Percentiles rank a stretch among this genome's conserved stretches.
These are phyloP conservation scores for Backusella tuberculispora DNA, from an alignment of 192 early-diverging fungal genomes.

Conservation along the genomic window DNA sequence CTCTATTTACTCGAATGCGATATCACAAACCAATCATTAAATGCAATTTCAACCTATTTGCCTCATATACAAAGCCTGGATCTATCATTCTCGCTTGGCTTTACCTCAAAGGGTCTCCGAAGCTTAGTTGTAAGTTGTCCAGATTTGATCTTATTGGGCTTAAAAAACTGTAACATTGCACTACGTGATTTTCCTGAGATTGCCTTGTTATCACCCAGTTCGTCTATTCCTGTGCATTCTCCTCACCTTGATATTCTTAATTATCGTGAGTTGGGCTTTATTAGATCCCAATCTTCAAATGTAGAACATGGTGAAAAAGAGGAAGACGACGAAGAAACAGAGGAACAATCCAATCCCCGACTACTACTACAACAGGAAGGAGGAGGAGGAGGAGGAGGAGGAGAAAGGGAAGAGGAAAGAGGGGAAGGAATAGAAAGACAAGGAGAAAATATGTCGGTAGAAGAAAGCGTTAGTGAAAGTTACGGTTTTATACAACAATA, in stretches of 20 bases:
- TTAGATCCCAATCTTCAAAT: not conserved
- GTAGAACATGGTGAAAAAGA: not conserved
- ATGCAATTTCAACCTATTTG: slow-evolving; percentile 33
- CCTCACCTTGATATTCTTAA: slow-evolving; percentile 7
- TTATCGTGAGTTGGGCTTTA: not conserved
- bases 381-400: not conserved
- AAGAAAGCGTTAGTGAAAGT: slow-evolving; percentile 19
- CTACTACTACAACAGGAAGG: not conserved
- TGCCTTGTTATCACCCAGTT: not conserved
- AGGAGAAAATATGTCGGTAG: not conserved
- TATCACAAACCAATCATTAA: slow-evolving; percentile 44
- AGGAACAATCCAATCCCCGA: too few relatives aligned
- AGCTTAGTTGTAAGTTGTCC: slow-evolving; percentile 27
- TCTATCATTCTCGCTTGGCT: slow-evolving; percentile 34
- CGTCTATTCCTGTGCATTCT: not conserved
- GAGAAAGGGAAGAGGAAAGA: not conserved
- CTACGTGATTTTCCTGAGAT: slow-evolving; percentile 27
- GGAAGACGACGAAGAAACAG: too few relatives aligned
- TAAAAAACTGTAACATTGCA: slow-evolving; percentile 27
- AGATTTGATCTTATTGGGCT: slow-evolving; percentile 26
- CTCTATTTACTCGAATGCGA: slow-evolving; percentile 40
- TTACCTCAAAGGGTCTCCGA: slow-evolving; percentile 40
- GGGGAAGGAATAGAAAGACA: not conserved
- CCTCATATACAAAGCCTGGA: slow-evolving; percentile 38
- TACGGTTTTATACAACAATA: slow-evolving; percentile 28